Evolutionary conservation across 768 basidiomycete species (phyloP).

Genomic region (Amylocystis lapponica): DNA sequence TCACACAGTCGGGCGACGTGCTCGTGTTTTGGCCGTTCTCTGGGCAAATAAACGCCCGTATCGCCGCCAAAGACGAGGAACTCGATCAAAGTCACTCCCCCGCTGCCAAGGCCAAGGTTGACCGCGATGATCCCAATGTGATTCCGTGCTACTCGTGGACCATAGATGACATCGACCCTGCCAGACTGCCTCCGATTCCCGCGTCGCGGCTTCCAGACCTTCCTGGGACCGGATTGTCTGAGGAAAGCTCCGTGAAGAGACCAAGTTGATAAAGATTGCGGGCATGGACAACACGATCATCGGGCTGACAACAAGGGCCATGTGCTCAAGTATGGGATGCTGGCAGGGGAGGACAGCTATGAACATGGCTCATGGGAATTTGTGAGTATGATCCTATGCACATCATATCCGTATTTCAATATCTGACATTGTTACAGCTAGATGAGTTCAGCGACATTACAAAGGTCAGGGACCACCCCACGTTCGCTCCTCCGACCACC

Average conservation of each 20-base stretch:
- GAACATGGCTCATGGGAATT: constrained; percentile 58
- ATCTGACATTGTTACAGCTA: constrained; percentile 38
- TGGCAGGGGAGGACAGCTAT: constrained; percentile 36
- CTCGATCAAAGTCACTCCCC: constrained; percentile 42
- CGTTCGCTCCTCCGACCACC: constrained; percentile 16
- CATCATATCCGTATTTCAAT: not conserved
- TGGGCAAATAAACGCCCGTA: constrained; percentile 33
- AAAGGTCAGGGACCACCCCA: constrained; percentile 39
- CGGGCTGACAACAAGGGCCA: constrained; percentile 79
- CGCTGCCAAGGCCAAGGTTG: constrained; percentile 17
- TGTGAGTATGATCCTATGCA: constrained; percentile 36
- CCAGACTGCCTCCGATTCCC: constrained; percentile 55
- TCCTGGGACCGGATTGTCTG: constrained; percentile 19
- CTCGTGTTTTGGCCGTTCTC: constrained; percentile 70
- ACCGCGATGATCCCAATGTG: constrained; percentile 28
- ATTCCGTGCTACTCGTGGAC: constrained; percentile 54
- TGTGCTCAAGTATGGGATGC: constrained; percentile 56
- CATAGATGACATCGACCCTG: constrained; percentile 36
- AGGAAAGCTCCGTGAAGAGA: constrained; percentile 23
- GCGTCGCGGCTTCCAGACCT: constrained; percentile 44
- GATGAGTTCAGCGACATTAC: constrained; percentile 66
- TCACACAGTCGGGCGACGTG: constrained; percentile 67
- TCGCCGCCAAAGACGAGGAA: constrained; percentile 34
- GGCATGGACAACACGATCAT: constrained; percentile 68
- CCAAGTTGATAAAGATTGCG: constrained; percentile 72